A percentile compares a stretch with the other conserved stretches of the same genome.
Evolutionary conservation across 768 basidiomycete species (phyloP).

Genomic region (Termitomyces sp.): DNA sequence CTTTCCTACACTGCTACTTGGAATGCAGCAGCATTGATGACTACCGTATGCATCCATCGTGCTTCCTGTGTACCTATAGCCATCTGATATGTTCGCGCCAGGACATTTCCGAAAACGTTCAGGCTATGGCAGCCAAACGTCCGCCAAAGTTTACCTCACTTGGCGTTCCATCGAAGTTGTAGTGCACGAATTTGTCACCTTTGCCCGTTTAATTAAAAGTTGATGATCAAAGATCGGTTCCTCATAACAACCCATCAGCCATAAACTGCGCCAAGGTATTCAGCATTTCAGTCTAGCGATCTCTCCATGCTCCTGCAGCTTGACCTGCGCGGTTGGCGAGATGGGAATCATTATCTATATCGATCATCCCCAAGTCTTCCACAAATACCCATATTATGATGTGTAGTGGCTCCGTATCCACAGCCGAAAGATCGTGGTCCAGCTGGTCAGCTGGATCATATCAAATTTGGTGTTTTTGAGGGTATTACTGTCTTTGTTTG

Average conservation of each 20-base stretch:
- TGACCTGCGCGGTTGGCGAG: background rate
- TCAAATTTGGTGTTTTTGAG: no score
- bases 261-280: background rate
- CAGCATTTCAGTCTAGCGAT: background rate
- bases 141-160: slow-evolving; percentile 23
- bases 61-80: background rate
- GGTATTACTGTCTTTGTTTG: no score
- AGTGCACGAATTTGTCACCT: background rate
- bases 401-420: no score
- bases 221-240: background rate
- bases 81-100: slow-evolving; percentile 8
- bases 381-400: background rate
- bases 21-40: slow-evolving; percentile 37
- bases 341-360: no score
- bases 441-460: no score
- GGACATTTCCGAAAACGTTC: slow-evolving; percentile 32
- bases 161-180: slow-evolving; percentile 17
- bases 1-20: slow-evolving; percentile 38
- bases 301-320: no score
- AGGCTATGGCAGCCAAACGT: slow-evolving; percentile 26
- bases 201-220: background rate
- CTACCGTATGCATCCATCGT: slow-evolving; percentile 22
- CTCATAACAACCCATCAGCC: background rate
- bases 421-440: no score
- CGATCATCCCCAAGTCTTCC: background rate